Evolutionary conservation across 306 rosid genomes (phyloP), one percentile per base, ranked within the genome.

Genomic region (Rubus idaeus): DNA sequence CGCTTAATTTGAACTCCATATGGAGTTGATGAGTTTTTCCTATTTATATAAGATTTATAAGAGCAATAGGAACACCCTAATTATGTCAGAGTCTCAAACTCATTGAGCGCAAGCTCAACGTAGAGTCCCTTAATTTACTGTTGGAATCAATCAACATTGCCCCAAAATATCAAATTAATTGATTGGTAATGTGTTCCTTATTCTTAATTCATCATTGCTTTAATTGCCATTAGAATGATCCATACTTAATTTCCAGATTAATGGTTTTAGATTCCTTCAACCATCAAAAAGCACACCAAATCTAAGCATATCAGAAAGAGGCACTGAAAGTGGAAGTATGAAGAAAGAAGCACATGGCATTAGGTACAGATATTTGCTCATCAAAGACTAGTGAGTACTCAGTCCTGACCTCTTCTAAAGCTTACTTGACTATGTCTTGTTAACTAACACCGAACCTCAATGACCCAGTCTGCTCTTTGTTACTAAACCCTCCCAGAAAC

Each of bases 321-420:
- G 50, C 58, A 35, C 20, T 53, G 65, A 53, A n/a, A 39, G 30
- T 2, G 26, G 60, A 16, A 51, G 46, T 20, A 53, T 14, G 41
- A 58, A 45, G 70, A 63, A 60, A 17, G 70, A 75, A 70, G 62
- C 77, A 78, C 81, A 61, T 78, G 71, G 76, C 18, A 26, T 77
- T 77, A 77, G 81, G 76, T 77, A 71, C n/a, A 18, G 46, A 67
- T 8, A 39, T 42, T 39, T 39, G 17, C 72, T 64, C 62, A 50
- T 65, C 57, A 6, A 51, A 13, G 12, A 66, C 64, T 16, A 39
- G 50, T 37, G 10, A 62, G 68, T 35, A 62, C 21, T 18, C 1
- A 68, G 14, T 66, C 16, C 37, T 21, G 76, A 71, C 45, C 21
- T 61, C 35, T 62, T 78, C 56, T 14, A 20, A 47, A 39, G 53